Conservation (phyloP, 129 eudicot species). For the Flaveria ramosissima region DNA sequence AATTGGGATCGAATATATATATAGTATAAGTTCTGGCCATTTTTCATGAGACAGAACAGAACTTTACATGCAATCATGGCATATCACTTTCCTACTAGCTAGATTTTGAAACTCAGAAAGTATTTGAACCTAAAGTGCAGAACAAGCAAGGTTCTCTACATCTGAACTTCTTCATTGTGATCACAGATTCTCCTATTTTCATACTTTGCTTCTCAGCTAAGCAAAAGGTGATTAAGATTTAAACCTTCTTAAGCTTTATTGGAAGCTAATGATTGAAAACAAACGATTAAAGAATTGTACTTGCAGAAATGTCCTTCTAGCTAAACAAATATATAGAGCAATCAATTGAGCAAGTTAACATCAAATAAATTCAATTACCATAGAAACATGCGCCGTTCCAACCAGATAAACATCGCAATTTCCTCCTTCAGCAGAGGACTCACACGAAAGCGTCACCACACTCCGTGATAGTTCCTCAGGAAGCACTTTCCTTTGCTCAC, state of each 20-base stretch:
- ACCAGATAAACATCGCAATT: conserved; percentile 78
- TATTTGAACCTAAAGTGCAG: conserved; percentile 28
- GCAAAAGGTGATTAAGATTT: conserved; percentile 14
- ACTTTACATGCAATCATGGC: background rate
- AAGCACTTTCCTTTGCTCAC: conserved; percentile 39
- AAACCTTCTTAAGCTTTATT: conserved; percentile 16
- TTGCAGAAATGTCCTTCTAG: background rate
- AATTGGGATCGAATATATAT: background rate
- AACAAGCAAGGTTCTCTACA: conserved; percentile 25
- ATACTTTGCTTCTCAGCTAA: conserved; percentile 23
- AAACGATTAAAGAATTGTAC: background rate
- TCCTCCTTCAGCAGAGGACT: conserved; percentile 67
- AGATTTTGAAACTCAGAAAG: conserved; percentile 17
- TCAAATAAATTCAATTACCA: conserved; percentile 44
- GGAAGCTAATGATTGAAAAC: background rate
- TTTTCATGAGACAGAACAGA: conserved; percentile 8
- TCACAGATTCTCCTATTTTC: conserved; percentile 9
- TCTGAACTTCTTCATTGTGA: conserved; percentile 10
- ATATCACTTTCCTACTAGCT: conserved; percentile 25
- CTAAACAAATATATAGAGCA: background rate
- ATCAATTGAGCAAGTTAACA: background rate
- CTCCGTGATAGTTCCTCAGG: conserved; percentile 68
- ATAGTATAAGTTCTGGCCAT: background rate
- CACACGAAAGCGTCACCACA: conserved; percentile 63
- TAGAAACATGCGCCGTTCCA: conserved; percentile 93